Evolutionary conservation across 768 basidiomycete species (phyloP), one percentile per base, ranked within the genome.

Genomic region (Lactifluus rugatus): DNA sequence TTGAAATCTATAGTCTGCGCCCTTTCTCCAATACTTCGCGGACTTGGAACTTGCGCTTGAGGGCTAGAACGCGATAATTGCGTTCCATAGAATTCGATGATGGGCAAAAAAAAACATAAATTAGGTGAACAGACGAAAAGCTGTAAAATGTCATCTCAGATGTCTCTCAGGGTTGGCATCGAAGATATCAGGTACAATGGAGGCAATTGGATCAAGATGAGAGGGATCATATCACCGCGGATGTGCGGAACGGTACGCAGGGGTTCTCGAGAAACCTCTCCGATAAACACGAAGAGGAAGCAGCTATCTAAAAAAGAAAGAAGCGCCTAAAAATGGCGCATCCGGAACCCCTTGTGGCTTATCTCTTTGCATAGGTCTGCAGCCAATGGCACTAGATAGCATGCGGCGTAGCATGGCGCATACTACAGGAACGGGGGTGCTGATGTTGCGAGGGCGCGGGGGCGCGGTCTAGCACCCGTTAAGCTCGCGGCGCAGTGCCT

Each of bases 401-500:
- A 32, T 7, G n/a, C 16, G 17, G 46, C n/a, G 28, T 5, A 49
- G 16, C n/a, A 8, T 13, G 28, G 11, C 45, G 28, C 28, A 45
- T 5, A 19, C 25, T 31, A 50, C 44, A 60, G 49, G 58, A 56
- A 56, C 21, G 23, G 48, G 58, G 58, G 54, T 32, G 34, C 26
- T n/a, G 16, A 48, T 14, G 44, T 28, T 13, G 46, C 4, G 39
- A 48, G n/a, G 47, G 28, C 9, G 11, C 2, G 36, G 14, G 36
- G 14, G n/a, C 23, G 25, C 36, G 42, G 46, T 46, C 56, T 48
- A 66, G 41, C 66, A 66, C 44, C 67, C 58, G 21, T 56, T 60
- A 19, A 60, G 66, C 62, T 81, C 80, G 60, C 73, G 65, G 41
- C 73, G 69, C 61, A 79, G 69, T 19, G 73, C 73, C 39, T 70